Conservation (phyloP, 768 basidiomycete species). For the Punctularia strigosozonata region DNA sequence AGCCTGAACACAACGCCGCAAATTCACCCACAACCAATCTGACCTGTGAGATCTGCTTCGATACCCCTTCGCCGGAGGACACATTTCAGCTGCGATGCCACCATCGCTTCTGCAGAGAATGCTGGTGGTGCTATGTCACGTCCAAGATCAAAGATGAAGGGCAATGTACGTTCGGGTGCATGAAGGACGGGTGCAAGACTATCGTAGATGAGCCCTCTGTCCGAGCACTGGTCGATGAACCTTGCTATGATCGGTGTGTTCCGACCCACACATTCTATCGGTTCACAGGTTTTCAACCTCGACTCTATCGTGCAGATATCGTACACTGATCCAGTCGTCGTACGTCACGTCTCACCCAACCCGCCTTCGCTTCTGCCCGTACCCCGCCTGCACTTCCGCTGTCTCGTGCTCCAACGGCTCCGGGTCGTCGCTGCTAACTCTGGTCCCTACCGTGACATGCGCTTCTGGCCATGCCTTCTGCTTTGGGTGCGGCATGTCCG, state of each 20-base stretch:
- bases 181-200: conserved; percentile 6
- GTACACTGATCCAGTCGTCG: conserved; percentile 6
- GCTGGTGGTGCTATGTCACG: conserved; percentile 5
- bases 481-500: conserved; percentile 7
- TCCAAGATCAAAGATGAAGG: conserved; percentile 9
- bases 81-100: conserved; percentile 4
- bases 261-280: not conserved
- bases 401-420: conserved; percentile 4
- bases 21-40: conserved; percentile 3
- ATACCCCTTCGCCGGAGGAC: not conserved
- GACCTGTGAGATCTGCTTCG: conserved; percentile 9
- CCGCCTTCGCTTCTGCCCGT: conserved; percentile 8
- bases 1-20: not conserved
- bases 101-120: conserved; percentile 8
- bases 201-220: conserved; percentile 4
- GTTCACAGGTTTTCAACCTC: not conserved
- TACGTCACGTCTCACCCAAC: conserved; percentile 5
- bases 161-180: conserved; percentile 5
- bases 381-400: conserved; percentile 5
- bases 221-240: conserved; percentile 2
- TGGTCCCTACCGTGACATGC: conserved; percentile 7
- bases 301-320: conserved; percentile 2
- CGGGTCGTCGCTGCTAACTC: conserved; percentile 4
- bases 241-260: conserved; percentile 2
- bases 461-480: conserved; percentile 5